Base-by-base conservation (phyloP, 345 rosid species). In the Abelmoschus esculentus region DNA sequence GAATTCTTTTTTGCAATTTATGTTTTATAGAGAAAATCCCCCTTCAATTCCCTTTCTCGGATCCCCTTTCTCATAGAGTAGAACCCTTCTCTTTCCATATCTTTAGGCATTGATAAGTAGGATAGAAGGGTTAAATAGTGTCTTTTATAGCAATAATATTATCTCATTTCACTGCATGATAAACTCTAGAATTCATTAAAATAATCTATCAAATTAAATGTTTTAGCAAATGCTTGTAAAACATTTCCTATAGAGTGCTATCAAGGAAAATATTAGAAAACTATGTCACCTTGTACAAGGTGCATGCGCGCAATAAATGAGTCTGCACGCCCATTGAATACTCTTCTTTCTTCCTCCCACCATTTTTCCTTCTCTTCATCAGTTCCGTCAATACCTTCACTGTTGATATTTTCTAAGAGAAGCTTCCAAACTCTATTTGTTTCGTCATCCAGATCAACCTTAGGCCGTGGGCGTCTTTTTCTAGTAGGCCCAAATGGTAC, bases 251-350 rank as follows among this genome's bases (percentile, higher is more conserved):
- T 60, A 6, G 70, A 38, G 60, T 60, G 34, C n/a, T 40, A 65
- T 26, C 55, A 9, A 70, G 52, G 73, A 50, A 56, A 55, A 61
- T 74, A 53, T 47, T 3, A 44, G 44, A 32, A 49, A 75, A 22
- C 64, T 46, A 52, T 26, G 28, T 32, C 82, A 95, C 99, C 99
- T 90, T 95, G 99, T 32, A 95, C 92, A 63, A 91, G 97, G 82
- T 89, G 99, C 99, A 95, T 95, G 55, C 93, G 83, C 28, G 96
- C 96, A 70, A 95, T 90, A 69, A 95, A 95, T 9, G 98, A 89
- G 71, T 90, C 89, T 7, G 87, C 87, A 69, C 99, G 86, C 53
- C 96, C 96, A 73, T 61, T 78, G 69, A 95, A 89, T 53, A 92
- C 83, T 72, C 79, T 79, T 28, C 99, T 83, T 70, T 95, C 98